Evolutionary conservation across 1,139 yeast species (phyloP).

Genomic region (Casaregolazyma suthepensis): DNA sequence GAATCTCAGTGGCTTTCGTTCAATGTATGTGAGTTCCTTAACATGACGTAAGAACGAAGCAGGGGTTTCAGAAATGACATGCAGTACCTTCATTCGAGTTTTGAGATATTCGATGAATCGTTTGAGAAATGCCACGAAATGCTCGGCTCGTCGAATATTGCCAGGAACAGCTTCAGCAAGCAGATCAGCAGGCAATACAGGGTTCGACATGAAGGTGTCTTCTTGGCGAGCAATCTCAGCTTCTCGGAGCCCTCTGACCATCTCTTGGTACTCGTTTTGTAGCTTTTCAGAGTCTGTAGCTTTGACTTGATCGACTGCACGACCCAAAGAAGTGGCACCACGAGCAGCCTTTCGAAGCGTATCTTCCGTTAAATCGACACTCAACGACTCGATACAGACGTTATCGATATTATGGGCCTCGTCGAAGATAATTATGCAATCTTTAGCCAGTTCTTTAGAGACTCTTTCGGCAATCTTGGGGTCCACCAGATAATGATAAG

Average conservation of each 20-base stretch:
- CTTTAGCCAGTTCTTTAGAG: constrained; percentile 84
- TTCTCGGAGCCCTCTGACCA: constrained; percentile 82
- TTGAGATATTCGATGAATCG: constrained; percentile 90
- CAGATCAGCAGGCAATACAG: constrained; percentile 78
- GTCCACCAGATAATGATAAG: constrained; percentile 91
- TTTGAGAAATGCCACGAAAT: constrained; percentile 85
- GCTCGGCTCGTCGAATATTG: constrained; percentile 92
- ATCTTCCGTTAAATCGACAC: constrained; percentile 84
- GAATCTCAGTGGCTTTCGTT: constrained; percentile 80
- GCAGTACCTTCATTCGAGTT: constrained; percentile 95
- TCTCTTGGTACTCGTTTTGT: constrained; percentile 82
- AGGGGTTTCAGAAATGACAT: constrained; percentile 96
- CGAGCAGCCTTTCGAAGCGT: constrained; percentile 66
- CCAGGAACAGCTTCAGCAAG: constrained; percentile 95
- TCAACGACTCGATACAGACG: constrained; percentile 93
- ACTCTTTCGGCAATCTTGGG: constrained; percentile 97
- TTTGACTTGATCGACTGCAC: constrained; percentile 78
- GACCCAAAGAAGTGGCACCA: constrained; percentile 72
- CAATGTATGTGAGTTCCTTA: constrained; percentile 88
- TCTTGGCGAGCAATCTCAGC: constrained; percentile 70
- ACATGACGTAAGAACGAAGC: constrained; percentile 85
- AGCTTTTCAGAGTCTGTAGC: constrained; percentile 73
- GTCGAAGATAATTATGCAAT: constrained; percentile 89
- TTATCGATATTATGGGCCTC: constrained; percentile 98
- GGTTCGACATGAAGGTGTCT: constrained; percentile 80